Conservation (phyloP, 768 basidiomycete genomes). For the Hemileccinum rubropunctum region DNA sequence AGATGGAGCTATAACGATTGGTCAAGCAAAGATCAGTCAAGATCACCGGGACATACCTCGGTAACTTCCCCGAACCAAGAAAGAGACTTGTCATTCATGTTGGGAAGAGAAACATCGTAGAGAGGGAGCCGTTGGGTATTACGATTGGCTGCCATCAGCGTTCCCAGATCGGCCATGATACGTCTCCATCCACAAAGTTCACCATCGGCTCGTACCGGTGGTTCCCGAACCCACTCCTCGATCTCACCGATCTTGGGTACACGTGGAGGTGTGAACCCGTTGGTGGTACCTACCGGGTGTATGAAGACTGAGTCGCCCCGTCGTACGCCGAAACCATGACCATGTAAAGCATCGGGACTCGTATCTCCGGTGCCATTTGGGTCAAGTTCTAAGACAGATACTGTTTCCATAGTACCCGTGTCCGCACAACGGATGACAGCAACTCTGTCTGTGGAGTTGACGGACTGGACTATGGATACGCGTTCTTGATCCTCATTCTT, state of each 20-base stretch:
- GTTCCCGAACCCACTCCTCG: constrained; percentile 74
- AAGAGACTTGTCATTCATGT: constrained; percentile 40
- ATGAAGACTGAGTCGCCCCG: constrained; percentile 85
- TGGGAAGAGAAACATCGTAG: constrained; percentile 42
- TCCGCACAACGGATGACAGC: constrained; percentile 62
- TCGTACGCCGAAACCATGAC: constrained; percentile 73
- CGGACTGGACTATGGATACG: constrained; percentile 74
- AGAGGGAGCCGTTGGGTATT: constrained; percentile 39
- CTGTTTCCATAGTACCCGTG: constrained; percentile 55
- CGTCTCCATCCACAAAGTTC: constrained; percentile 69
- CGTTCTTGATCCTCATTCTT: constrained; percentile 66
- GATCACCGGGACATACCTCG: constrained; percentile 43
- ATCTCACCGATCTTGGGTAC: constrained; percentile 86
- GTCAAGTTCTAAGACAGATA: constrained; percentile 85
- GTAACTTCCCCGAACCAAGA: constrained; percentile 89
- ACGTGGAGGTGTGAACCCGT: constrained; percentile 63
- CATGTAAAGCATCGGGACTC: constrained; percentile 39
- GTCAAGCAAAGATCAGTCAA: constrained; percentile 5
- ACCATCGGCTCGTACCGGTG: constrained; percentile 45
- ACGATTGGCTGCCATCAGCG: constrained; percentile 48
- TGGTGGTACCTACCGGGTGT: constrained; percentile 65
- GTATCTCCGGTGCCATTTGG: constrained; percentile 68
- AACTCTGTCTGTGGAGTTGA: constrained; percentile 69
- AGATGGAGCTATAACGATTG: constrained; percentile 52
- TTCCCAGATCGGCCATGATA: constrained; percentile 66